Percentiles rank a stretch among this genome's conserved stretches.
Conservation (phyloP, 2,329 filamentous ascomycete species). For the Neonectria faginata region DNA sequence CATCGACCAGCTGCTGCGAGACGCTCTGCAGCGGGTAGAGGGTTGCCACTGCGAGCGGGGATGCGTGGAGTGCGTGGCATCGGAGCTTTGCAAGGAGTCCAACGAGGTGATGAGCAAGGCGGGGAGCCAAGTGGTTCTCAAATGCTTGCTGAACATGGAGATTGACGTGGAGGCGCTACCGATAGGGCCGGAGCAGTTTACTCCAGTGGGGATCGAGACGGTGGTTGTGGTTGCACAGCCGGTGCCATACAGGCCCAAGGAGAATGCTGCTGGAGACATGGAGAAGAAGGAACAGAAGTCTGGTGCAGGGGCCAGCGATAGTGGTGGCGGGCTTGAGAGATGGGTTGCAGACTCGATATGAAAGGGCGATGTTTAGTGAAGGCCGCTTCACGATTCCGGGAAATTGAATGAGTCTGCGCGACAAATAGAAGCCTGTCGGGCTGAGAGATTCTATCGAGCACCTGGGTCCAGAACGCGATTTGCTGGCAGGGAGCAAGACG, state of each 20-base stretch:
- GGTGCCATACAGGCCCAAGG: constrained; percentile 60
- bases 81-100: constrained; percentile 83
- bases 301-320: constrained; percentile 23
- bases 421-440: background rate
- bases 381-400: background rate
- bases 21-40: constrained; percentile 82
- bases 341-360: constrained; percentile 40
- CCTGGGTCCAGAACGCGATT: background rate
- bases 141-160: constrained; percentile 77
- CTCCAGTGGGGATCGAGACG: constrained; percentile 82
- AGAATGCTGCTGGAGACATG: constrained; percentile 25
- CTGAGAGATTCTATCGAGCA: background rate
- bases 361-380: constrained; percentile 7
- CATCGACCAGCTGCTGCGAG: constrained; percentile 79
- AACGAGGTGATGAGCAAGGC: constrained; percentile 96
- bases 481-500: constrained; percentile 1
- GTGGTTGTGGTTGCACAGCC: constrained; percentile 80
- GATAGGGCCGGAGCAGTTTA: constrained; percentile 81
- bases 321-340: constrained; percentile 47
- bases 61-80: constrained; percentile 90
- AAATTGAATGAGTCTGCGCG: background rate
- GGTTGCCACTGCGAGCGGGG: constrained; percentile 82
- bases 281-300: constrained; percentile 11
- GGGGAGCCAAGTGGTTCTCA: constrained; percentile 84
- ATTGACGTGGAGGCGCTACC: constrained; percentile 88